Conservation (phyloP, 164 flowering plant species). For the Vitis amurensis region DNA sequence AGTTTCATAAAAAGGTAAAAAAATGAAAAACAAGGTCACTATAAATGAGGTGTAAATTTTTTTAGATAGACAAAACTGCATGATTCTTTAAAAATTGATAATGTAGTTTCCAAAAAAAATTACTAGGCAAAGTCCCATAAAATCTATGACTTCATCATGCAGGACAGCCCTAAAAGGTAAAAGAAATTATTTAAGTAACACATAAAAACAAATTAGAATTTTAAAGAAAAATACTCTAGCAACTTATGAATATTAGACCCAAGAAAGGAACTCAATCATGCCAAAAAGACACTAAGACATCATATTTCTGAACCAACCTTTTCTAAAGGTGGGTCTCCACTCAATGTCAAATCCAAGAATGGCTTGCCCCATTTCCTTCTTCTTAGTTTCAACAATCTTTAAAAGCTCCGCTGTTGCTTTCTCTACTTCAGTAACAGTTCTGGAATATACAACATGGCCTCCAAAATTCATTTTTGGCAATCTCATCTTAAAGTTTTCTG, state of each 20-base stretch:
- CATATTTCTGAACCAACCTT: constrained; percentile 39
- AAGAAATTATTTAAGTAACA: not conserved
- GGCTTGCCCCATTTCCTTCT: constrained; percentile 32
- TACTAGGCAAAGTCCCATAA: no score
- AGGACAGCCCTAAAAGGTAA: no score
- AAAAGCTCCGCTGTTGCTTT: constrained; percentile 56
- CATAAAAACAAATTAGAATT: not conserved
- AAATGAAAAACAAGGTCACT: no score
- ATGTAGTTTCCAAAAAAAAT: no score
- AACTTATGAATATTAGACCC: not conserved
- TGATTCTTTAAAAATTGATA: no score
- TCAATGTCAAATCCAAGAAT: constrained; percentile 80
- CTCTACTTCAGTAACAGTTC: constrained; percentile 62
- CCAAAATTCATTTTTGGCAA: constrained; percentile 49
- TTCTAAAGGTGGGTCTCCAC: constrained; percentile 72
- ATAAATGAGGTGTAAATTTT: no score
- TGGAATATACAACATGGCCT: constrained; percentile 58
- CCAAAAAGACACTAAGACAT: not conserved
- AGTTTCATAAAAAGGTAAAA: no score
- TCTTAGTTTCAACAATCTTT: constrained; percentile 40
- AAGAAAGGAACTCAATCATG: not conserved
- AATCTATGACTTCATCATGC: no score
- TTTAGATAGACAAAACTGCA: no score
- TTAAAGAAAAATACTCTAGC: not conserved
- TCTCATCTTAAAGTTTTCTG: constrained; percentile 33